Percentiles rank a stretch among this genome's conserved stretches.
Evolutionary conservation across 805 yeast genomes (phyloP).

Genomic region (Lipomyces oligophaga): DNA sequence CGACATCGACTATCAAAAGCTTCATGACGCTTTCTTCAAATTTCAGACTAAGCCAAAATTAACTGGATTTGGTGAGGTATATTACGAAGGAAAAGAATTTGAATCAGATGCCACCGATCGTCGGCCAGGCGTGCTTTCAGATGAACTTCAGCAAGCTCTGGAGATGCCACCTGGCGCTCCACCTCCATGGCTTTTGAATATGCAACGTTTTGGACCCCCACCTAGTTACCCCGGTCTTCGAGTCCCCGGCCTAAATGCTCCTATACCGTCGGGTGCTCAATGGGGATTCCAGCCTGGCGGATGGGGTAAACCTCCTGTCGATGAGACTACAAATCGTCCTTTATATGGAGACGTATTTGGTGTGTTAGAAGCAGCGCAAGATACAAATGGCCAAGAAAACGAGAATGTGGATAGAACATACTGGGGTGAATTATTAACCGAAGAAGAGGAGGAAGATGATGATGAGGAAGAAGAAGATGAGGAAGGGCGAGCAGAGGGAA

Average conservation of each 20-base stretch:
- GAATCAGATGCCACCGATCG: conserved; percentile 43
- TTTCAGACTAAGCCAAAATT: conserved; percentile 70
- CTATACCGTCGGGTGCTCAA: conserved; percentile 40
- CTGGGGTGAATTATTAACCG: conserved; percentile 41
- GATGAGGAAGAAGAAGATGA: conserved; percentile 39
- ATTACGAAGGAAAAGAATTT: conserved; percentile 69
- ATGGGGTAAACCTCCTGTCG: conserved; percentile 41
- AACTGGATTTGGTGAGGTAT: conserved; percentile 70
- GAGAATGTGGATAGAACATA: conserved; percentile 18
- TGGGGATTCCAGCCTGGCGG: conserved; percentile 44
- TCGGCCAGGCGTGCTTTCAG: conserved; percentile 68
- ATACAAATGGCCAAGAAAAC: conserved; percentile 1
- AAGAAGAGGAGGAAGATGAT: conserved; percentile 38
- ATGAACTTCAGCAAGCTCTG: conserved; percentile 60
- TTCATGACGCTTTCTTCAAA: conserved; percentile 84
- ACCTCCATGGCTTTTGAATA: conserved; percentile 77
- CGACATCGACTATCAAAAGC: conserved; percentile 77
- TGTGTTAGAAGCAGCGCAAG: conserved; percentile 21
- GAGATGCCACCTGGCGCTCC: conserved; percentile 56
- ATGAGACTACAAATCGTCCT: conserved; percentile 36
- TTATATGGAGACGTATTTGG: conserved; percentile 39
- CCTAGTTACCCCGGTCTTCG: conserved; percentile 69
- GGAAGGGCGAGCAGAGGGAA: conserved; percentile 34
- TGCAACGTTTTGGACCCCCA: conserved; percentile 74
- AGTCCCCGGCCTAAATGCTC: conserved; percentile 52